Evolutionary conservation across 805 yeast species (phyloP).

Genomic region (Citeromyces matritensis): DNA sequence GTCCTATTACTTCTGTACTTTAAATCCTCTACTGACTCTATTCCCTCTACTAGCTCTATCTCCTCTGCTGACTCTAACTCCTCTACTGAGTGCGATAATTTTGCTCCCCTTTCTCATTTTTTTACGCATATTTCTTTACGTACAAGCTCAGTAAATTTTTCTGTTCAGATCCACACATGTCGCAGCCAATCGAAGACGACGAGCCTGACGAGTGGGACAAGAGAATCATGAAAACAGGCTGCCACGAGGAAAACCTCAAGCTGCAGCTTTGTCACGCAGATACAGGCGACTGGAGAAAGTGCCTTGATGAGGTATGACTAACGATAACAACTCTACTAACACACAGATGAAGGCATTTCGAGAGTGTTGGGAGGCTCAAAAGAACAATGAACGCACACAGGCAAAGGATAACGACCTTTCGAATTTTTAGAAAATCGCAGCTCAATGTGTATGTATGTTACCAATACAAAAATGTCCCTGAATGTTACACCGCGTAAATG

Average conservation of each 20-base stretch:
- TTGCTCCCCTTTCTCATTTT: too few species aligned
- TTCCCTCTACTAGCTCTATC: too few species aligned
- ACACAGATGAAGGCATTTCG: constrained; percentile 23
- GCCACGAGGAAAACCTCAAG: constrained; percentile 56
- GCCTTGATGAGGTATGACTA: constrained; percentile 41
- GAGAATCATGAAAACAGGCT: constrained; percentile 63
- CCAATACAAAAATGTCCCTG: too few species aligned
- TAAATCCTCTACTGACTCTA: too few species aligned
- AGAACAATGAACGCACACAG: constrained; percentile 21
- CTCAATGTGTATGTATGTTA: too few species aligned
- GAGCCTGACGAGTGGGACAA: constrained; percentile 68
- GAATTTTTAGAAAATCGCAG: constrained; percentile 8
- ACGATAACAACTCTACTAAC: neutral
- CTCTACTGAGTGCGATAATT: too few species aligned
- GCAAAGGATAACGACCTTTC: constrained; percentile 17
- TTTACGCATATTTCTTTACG: too few species aligned
- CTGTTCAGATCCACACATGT: neutral
- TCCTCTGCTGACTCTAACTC: too few species aligned
- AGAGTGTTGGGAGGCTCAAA: constrained; percentile 23
- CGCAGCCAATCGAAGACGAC: constrained; percentile 22
- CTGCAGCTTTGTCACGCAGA: constrained; percentile 72
- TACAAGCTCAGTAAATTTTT: too few species aligned
- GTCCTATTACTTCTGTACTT: too few species aligned
- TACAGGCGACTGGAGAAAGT: constrained; percentile 68
- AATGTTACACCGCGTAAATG: too few species aligned